Evolutionary conservation across 495 filamentous ascomycete genomes (phyloP).

Genomic region (Pseudevernia furfuracea): DNA sequence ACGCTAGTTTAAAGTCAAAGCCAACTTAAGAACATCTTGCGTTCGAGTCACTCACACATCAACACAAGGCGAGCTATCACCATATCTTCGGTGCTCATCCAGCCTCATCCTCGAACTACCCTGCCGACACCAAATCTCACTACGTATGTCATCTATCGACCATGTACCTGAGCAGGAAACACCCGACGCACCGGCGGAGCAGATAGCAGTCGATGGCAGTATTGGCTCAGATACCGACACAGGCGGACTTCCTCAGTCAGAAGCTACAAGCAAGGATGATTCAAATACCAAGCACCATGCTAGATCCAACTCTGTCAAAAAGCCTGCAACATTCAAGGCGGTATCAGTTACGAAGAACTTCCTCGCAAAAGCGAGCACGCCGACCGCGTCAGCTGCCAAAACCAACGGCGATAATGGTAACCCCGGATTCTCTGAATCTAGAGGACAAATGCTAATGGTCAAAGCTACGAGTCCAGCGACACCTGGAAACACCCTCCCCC

Average conservation of each 20-base stretch:
- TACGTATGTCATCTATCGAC: conserved; percentile 32
- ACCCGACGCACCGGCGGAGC: conserved; percentile 28
- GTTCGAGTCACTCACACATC: conserved; percentile 18
- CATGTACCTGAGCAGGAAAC: conserved; percentile 28
- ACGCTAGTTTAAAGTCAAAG: not conserved
- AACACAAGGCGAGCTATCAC: conserved; percentile 16
- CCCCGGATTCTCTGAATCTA: conserved; percentile 2
- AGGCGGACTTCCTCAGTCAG: conserved; percentile 34
- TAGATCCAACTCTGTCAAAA: conserved; percentile 70
- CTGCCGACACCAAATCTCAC: conserved; percentile 3
- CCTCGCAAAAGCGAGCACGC: conserved; percentile 52
- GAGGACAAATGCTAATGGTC: conserved; percentile 18
- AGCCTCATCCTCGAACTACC: conserved; percentile 1
- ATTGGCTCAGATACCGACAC: conserved; percentile 65
- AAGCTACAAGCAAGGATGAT: conserved; percentile 26
- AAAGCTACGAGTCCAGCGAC: conserved; percentile 39
- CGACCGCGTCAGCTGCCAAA: conserved; percentile 42
- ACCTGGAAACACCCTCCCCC: conserved; percentile 36
- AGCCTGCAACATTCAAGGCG: conserved; percentile 81
- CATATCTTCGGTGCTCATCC: conserved; percentile 13
- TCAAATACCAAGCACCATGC: conserved; percentile 52
- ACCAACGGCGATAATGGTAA: conserved; percentile 53
- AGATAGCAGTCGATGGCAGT: conserved; percentile 36
- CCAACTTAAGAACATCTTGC: conserved; percentile 6
- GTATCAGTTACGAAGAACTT: conserved; percentile 91